phyloP scores from a whole-genome alignment of 2,329 filamentous ascomycete species.

The Chrysoporthe deuterocubensis region DNA sequence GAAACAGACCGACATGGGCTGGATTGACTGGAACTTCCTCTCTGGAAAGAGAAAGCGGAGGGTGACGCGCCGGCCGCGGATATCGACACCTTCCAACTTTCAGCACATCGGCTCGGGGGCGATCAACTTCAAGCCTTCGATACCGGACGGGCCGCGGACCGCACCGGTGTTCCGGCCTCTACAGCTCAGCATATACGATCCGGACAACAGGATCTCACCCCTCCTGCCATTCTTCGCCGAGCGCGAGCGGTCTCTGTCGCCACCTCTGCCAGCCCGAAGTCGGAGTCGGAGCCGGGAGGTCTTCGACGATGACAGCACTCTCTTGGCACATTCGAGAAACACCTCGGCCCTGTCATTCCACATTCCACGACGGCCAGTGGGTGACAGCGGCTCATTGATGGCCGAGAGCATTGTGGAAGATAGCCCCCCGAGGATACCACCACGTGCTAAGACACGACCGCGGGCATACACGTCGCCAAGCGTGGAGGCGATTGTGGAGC shows the following conservation, averaged over 20 bases:
- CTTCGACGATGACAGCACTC: constrained; percentile 41
- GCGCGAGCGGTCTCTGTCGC: constrained; percentile 40
- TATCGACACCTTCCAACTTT: constrained; percentile 64
- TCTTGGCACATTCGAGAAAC: constrained; percentile 47
- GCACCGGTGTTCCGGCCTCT: constrained; percentile 55
- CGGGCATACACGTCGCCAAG: constrained; percentile 49
- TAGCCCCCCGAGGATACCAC: constrained; percentile 47
- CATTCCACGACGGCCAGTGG: constrained; percentile 52
- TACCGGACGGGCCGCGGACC: constrained; percentile 36
- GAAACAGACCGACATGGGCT: constrained; percentile 21
- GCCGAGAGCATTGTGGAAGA: constrained; percentile 38
- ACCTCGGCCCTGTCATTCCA: constrained; percentile 61
- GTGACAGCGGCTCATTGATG: constrained; percentile 37
- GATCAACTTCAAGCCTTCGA: constrained; percentile 42
- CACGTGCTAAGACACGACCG: constrained; percentile 47
- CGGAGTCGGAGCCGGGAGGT: constrained; percentile 37
- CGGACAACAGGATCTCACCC: constrained; percentile 56
- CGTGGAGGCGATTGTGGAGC: constrained; percentile 56
- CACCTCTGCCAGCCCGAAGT: constrained; percentile 44
- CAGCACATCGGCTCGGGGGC: constrained; percentile 58
- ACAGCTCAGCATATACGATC: constrained; percentile 58
- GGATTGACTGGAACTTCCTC: constrained; percentile 27
- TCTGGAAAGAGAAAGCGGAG: constrained; percentile 24
- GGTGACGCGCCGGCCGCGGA: constrained; percentile 54
- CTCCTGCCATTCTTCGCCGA: constrained; percentile 57